Conservation (phyloP, 768 basidiomycete species). For the Gloeostereum incarnatum region DNA sequence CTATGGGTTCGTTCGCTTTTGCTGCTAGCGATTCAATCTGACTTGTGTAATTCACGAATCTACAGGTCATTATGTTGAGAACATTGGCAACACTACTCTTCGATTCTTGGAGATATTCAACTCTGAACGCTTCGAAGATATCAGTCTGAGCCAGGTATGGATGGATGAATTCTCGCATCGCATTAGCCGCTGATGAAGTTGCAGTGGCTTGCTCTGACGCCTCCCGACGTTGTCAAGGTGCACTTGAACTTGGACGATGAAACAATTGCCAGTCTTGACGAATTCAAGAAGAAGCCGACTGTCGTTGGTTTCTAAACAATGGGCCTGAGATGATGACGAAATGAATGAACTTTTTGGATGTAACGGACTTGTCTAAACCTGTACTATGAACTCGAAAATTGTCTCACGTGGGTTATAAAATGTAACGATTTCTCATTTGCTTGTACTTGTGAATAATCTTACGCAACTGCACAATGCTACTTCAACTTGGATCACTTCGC, state of each 20-base stretch:
- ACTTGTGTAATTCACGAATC: neutral
- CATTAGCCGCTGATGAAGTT: conserved; percentile 6
- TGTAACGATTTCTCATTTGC: too few relatives aligned
- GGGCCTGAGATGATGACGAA: too few relatives aligned
- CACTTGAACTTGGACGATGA: conserved; percentile 27
- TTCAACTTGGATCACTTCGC: too few relatives aligned
- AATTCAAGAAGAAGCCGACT: conserved; percentile 27
- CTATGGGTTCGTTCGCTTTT: conserved; percentile 17
- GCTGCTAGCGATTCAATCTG: too few relatives aligned
- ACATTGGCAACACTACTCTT: conserved; percentile 50
- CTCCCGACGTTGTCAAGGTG: conserved; percentile 30
- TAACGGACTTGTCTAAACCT: too few relatives aligned
- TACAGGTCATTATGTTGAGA: conserved; percentile 59
- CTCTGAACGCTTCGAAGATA: conserved; percentile 43
- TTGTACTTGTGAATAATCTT: too few relatives aligned
- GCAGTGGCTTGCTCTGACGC: conserved; percentile 33
- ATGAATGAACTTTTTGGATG: too few relatives aligned
- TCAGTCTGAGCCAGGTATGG: conserved; percentile 15
- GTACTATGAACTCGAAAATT: too few relatives aligned
- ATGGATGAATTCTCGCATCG: neutral
- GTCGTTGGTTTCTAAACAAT: conserved; percentile 19
- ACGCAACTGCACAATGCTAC: too few relatives aligned
- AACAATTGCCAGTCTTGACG: conserved; percentile 20
- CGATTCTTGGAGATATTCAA: conserved; percentile 56
- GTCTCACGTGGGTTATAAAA: too few relatives aligned